phyloP scores from a whole-genome alignment of 31 red algal genomes.

The Asparagopsis taxiformis region DNA sequence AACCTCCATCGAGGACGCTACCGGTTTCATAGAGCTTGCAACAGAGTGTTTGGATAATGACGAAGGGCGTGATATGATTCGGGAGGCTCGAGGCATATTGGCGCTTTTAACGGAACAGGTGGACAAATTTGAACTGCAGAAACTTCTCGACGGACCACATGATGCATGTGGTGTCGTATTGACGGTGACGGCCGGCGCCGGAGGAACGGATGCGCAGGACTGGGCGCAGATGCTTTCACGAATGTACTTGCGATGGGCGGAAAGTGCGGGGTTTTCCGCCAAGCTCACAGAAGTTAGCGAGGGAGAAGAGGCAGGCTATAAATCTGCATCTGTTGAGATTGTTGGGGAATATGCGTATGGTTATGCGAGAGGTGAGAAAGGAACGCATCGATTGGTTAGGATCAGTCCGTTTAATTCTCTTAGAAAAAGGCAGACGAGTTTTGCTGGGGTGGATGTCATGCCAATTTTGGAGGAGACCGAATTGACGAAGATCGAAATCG shows the following conservation, averaged over 20 bases:
- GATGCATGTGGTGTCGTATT: conserved; percentile 44
- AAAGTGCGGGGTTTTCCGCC: conserved; percentile 30
- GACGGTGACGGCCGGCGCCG: conserved; percentile 86
- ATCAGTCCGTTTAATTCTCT: conserved; percentile 93
- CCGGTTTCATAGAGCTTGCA: conserved; percentile 38
- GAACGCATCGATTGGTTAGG: conserved; percentile 95
- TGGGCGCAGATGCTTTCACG: conserved; percentile 92
- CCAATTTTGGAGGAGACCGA: conserved; percentile 75
- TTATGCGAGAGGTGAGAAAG: conserved; percentile 79
- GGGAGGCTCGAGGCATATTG: conserved; percentile 39
- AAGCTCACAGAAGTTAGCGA: conserved; percentile 55
- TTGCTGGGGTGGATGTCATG: conserved; percentile 96
- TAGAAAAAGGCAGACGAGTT: conserved; percentile 94
- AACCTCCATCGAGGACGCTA: conserved; percentile 23
- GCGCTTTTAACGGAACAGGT: conserved; percentile 22
- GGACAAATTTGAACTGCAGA: conserved; percentile 56
- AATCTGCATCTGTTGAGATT: conserved; percentile 74
- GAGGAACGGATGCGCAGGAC: conserved; percentile 96
- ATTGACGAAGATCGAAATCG: conserved; percentile 39
- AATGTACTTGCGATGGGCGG: conserved; percentile 92
- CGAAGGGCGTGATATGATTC: conserved; percentile 26
- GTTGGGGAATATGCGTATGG: conserved; percentile 79
- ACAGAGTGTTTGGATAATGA: conserved; percentile 13
- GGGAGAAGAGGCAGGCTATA: conserved; percentile 82
- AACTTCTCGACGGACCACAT: conserved; percentile 52